phyloP scores from a whole-genome alignment of 352 stramenopile species.

The Pythium scleroteichum region DNA sequence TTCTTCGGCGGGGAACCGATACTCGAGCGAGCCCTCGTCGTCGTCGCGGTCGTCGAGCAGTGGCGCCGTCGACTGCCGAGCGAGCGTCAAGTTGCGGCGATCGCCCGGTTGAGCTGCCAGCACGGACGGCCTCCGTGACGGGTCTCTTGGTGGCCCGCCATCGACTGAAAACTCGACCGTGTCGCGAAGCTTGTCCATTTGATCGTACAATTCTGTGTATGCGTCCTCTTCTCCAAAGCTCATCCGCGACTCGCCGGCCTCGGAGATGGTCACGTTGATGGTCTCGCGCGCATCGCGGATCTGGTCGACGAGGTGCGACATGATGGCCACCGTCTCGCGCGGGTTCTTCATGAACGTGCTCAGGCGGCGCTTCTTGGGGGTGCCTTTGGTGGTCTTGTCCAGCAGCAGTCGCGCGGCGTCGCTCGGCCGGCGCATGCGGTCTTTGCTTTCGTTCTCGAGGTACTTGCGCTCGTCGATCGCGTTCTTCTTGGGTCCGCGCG shows the following conservation, averaged over 20 bases:
- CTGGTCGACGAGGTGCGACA: slow-evolving; percentile 61
- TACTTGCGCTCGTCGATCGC: slow-evolving; percentile 67
- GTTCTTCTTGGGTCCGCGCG: slow-evolving; percentile 35
- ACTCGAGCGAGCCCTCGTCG: slow-evolving; percentile 18
- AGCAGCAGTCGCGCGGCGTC: slow-evolving; percentile 29
- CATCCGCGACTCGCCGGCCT: slow-evolving; percentile 44
- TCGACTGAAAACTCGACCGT: slow-evolving; percentile 31
- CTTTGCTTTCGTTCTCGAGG: slow-evolving; percentile 49
- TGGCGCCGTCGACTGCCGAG: not conserved
- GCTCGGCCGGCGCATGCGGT: slow-evolving; percentile 47
- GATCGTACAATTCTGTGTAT: slow-evolving; percentile 57
- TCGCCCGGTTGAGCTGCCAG: slow-evolving; percentile 1
- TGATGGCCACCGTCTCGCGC: slow-evolving; percentile 52
- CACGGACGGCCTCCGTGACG: slow-evolving; percentile 2
- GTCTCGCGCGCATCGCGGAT: slow-evolving; percentile 69
- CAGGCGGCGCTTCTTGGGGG: slow-evolving; percentile 27
- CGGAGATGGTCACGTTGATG: slow-evolving; percentile 66
- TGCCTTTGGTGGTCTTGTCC: slow-evolving; percentile 20
- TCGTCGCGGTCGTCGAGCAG: slow-evolving; percentile 1
- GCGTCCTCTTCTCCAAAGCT: slow-evolving; percentile 38
- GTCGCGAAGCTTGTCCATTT: slow-evolving; percentile 55
- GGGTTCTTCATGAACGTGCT: slow-evolving; percentile 38
- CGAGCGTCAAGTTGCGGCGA: not conserved
- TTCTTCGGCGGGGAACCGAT: slow-evolving; percentile 20
- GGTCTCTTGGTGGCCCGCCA: not conserved